Evolutionary conservation across 805 yeast genomes (phyloP).

Genomic region (Hanseniaspora meyeri): DNA sequence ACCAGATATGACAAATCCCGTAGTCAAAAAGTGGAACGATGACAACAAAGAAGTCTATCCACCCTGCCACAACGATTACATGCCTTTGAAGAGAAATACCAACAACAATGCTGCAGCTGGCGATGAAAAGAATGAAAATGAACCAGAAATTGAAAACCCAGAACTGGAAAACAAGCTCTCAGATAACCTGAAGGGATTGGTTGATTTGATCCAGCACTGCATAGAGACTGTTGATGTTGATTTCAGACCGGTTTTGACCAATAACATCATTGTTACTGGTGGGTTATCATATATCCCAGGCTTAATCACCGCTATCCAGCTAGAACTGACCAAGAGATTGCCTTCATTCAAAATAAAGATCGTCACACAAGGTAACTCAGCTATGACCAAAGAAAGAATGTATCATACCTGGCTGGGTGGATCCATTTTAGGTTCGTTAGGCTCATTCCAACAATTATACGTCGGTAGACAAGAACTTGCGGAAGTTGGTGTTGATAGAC

Average conservation of each 20-base stretch:
- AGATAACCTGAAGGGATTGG: conserved; percentile 35
- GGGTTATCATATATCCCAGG: conserved; percentile 74
- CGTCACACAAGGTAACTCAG: conserved; percentile 62
- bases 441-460: conserved; percentile 93
- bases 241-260: conserved; percentile 72
- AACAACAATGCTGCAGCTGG: conserved; percentile 23
- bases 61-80: conserved; percentile 48
- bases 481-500: conserved; percentile 74
- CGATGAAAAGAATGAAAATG: conserved; percentile 18
- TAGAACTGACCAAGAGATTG: conserved; percentile 54
- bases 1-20: conserved; percentile 36
- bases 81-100: conserved; percentile 53
- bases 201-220: conserved; percentile 48
- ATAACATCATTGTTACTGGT: conserved; percentile 79
- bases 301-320: conserved; percentile 59
- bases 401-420: conserved; percentile 89
- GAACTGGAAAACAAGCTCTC: conserved; percentile 1
- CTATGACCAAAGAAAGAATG: conserved; percentile 45
- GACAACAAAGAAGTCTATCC: conserved; percentile 46
- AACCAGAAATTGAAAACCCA: conserved; percentile 21
- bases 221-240: conserved; percentile 58
- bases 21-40: conserved; percentile 25
- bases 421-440: conserved; percentile 72
- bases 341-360: conserved; percentile 81
- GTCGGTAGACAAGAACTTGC: conserved; percentile 77